These are phyloP conservation scores for Umbelopsis ramanniana DNA, from an alignment of 192 early-diverging fungal genomes.

Conservation along the genomic window DNA sequence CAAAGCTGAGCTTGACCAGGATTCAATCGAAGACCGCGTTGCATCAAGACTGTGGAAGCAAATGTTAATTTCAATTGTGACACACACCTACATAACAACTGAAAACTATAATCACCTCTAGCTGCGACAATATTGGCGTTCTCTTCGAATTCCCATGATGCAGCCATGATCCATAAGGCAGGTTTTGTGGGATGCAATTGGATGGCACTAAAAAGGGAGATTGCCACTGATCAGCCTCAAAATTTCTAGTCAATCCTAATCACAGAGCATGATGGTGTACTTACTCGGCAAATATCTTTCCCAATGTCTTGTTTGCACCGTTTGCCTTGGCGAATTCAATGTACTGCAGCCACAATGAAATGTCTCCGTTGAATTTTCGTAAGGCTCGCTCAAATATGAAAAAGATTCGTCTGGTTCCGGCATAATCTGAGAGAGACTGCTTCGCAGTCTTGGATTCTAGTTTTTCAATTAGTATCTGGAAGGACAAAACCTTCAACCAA, in stretches of 20 bases:
- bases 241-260: neutral
- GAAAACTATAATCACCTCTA: slow-evolving; percentile 48
- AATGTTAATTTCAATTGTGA: too few relatives aligned
- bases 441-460: neutral
- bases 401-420: slow-evolving; percentile 75
- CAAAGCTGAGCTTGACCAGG: slow-evolving; percentile 73
- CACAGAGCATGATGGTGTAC: neutral
- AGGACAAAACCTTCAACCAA: neutral
- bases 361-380: slow-evolving; percentile 77
- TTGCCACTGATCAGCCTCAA: neutral
- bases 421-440: slow-evolving; percentile 72
- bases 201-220: slow-evolving; percentile 65
- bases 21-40: slow-evolving; percentile 86
- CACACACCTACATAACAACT: too few relatives aligned
- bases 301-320: slow-evolving; percentile 62
- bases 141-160: slow-evolving; percentile 84
- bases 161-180: slow-evolving; percentile 90
- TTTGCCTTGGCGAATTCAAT: slow-evolving; percentile 77
- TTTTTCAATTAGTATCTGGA: neutral
- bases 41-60: slow-evolving; percentile 65
- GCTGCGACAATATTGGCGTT: slow-evolving; percentile 84
- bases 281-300: slow-evolving; percentile 74
- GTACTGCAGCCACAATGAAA: slow-evolving; percentile 89
- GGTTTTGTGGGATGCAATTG: slow-evolving; percentile 83
- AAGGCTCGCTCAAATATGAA: slow-evolving; percentile 81